phyloP scores from a whole-genome alignment of 1,139 yeast species.

The Yarrowia galli region DNA sequence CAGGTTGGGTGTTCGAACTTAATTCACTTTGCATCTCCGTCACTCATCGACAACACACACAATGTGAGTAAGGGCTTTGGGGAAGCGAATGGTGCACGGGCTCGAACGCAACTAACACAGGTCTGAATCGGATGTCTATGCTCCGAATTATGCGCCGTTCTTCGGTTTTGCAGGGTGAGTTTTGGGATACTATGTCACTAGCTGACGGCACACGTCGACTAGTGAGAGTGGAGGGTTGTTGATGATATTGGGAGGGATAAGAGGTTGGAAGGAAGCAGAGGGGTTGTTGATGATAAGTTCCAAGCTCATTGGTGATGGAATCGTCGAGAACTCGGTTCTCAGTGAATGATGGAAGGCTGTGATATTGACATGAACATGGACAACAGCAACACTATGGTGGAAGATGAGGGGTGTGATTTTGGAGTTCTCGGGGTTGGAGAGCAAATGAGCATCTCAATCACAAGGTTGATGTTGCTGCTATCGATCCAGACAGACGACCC shows the following conservation, averaged over 20 bases:
- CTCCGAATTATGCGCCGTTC: conserved; percentile 92
- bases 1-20: conserved; percentile 29
- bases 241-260: not conserved
- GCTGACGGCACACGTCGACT: conserved; percentile 4
- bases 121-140: conserved; percentile 59
- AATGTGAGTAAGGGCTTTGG: conserved; percentile 15
- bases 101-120: conserved; percentile 40
- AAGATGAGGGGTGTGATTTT: too few relatives aligned
- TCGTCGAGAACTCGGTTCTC: too few relatives aligned
- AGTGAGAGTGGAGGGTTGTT: not conserved
- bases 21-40: conserved; percentile 29
- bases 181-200: not conserved
- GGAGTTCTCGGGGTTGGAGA: too few relatives aligned
- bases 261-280: not conserved
- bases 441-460: too few relatives aligned
- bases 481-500: too few relatives aligned
- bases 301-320: too few relatives aligned
- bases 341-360: too few relatives aligned
- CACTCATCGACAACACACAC: conserved; percentile 36
- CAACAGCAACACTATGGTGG: too few relatives aligned
- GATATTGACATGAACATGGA: too few relatives aligned
- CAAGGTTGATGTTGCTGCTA: too few relatives aligned
- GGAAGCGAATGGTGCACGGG: not conserved
- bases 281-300: too few relatives aligned
- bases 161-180: conserved; percentile 87